Evolutionary conservation across 192 early-diverging fungal genomes (phyloP), one percentile per base, ranked within the genome.

Genomic region (Mortierella alpina): DNA sequence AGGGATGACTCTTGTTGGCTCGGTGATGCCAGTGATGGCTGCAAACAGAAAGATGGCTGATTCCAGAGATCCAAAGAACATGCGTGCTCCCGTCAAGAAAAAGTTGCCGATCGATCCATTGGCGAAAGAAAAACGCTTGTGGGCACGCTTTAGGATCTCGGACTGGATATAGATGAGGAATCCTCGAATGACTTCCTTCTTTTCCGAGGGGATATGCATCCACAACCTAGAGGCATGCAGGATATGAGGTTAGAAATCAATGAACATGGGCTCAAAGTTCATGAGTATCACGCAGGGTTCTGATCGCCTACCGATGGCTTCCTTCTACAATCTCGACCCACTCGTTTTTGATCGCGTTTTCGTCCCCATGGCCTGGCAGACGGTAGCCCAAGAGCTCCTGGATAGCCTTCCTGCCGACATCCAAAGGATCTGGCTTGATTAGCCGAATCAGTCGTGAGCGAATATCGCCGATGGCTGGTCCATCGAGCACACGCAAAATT

Each of bases 61-160:
- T 53, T 90, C 88, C 0, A 90, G 54, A 49, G 88, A 90, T 31
- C 90, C 84, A 83, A 93, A 93, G 63, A 94, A 94, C 46, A 94
- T 79, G 12, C 93, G 85, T 7, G 90, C 92, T 11, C 93, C 93
- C 39, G 91, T 93, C 60, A 94, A 71, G 70, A 94, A 93, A 75
- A 94, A 92, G 78, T 94, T 94, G 7, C 93, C 93, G 63, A 94
- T 92, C 17, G 86, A 87, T 40, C 91, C 93, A 52, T 91, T 90
- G 10, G 90, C 87, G 63, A 93, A 94, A 18, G 93, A 90, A 69
- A 93, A 94, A 2, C 80, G 79, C 46, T 88, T 88, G 44, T 88
- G 88, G 13, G 89, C 86, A 31, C 88, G 83, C 66, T 88, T 90
- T 47, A 92, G 80, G 39, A 92, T 87, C 72, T 92, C 86, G 72